A percentile compares a stretch with the other conserved stretches of the same genome.
These are phyloP conservation scores for Juncus effusus DNA, from an alignment of 176 grass and related monocot genomes.

Conservation along the genomic window DNA sequence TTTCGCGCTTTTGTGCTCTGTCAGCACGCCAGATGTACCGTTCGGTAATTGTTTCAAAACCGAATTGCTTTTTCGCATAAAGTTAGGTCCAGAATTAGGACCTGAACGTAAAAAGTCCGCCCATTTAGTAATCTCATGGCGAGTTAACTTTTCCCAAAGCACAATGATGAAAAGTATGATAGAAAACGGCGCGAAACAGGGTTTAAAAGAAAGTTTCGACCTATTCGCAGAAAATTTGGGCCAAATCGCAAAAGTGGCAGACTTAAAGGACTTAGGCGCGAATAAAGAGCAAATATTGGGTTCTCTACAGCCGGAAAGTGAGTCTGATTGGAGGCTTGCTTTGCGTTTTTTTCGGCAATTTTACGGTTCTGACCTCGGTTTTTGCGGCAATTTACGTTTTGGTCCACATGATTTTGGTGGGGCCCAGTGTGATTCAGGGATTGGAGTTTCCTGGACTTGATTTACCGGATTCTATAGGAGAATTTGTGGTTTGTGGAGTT, in stretches of 20 bases:
- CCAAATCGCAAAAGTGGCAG: constrained; percentile 51
- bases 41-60: constrained; percentile 74
- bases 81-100: constrained; percentile 55
- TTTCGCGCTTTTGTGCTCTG: constrained; percentile 56
- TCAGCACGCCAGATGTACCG: constrained; percentile 73
- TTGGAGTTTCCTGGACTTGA: constrained; percentile 88
- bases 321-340: constrained; percentile 70
- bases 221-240: constrained; percentile 68
- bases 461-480: constrained; percentile 81
- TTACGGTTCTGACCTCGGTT: constrained; percentile 58
- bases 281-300: constrained; percentile 54
- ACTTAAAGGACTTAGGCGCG: constrained; percentile 44
- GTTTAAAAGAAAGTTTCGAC: constrained; percentile 64
- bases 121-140: constrained; percentile 72
- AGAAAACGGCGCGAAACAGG: constrained; percentile 84
- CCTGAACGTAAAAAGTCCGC: constrained; percentile 49
- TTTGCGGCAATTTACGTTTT: constrained; percentile 63
- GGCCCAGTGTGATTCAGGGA: constrained; percentile 66
- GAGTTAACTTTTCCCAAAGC: constrained; percentile 75
- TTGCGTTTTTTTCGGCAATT: constrained; percentile 85
- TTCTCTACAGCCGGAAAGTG: constrained; percentile 55
- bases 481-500: constrained; percentile 80
- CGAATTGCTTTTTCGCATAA: constrained; percentile 71
- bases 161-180: constrained; percentile 98
- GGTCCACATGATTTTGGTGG: constrained; percentile 66